Evolutionary conservation across 169 alveolate genomes (phyloP), one percentile per base, ranked within the genome.

Genomic region (Cyclospora cayetanensis): DNA sequence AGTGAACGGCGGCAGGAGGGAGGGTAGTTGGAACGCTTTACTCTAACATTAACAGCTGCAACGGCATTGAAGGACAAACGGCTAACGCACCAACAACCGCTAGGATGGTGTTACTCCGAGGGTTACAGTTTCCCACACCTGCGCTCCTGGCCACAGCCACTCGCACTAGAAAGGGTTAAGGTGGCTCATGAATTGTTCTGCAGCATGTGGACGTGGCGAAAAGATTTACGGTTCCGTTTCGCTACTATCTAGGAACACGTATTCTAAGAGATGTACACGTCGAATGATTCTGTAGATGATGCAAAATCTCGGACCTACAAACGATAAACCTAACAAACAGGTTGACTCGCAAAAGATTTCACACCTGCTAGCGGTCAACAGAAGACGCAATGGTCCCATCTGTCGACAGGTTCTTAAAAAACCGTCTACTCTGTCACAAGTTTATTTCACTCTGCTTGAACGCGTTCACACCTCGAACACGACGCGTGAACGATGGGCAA

Each of bases 321-420:
- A 65, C 77, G 77, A 65, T 65, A 65, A 65, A 27, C 0, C 77
- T 65, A 65, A 11, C 25, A 55, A 65, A 29, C 4, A 65, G 31
- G 77, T 65, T 34, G 31, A 65, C 77, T 65, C 41, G 77, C 77
- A 65, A 65, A 65, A 65, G 25, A 65, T 65, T 65, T 65, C 77
- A 22, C 77, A 65, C 77, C 77, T 65, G 77, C 77, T 65, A 65
- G 4, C n/a, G 4, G 77, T 27, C 77, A 27, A 65, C 77, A 65
- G 77, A 37, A 65, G 77, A 37, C 39, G 77, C 77, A 65, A 18
- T 29, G 1, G 77, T 42, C 31, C 43, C 77, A 65, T 29, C 77
- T 65, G 77, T 65, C 39, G 77, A 65, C 77, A 65, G 31, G 77
- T 65, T 65, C 11, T 29, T 29, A 65, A 65, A 65, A 65, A 65